Conservation (phyloP, 2,329 filamentous ascomycete genomes). For the Microsporum ferrugineum region DNA sequence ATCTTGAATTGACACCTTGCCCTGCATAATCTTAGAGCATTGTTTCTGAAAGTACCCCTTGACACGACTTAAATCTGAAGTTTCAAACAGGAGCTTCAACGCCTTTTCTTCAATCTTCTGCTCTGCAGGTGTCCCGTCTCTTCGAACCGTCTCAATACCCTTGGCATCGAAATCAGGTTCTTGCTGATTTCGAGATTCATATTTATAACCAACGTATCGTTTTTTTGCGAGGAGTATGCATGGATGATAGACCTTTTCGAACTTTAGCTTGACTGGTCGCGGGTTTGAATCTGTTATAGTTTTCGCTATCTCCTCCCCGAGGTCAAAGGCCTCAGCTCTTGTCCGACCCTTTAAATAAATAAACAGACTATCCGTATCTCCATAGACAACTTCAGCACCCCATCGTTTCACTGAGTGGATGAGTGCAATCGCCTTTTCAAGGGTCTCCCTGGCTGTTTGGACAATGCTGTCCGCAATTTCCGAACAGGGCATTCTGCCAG, state of each 20-base stretch:
- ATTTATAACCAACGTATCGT: slow-evolving; percentile 96
- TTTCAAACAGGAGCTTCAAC: slow-evolving; percentile 78
- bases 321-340: slow-evolving; percentile 76
- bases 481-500: slow-evolving; percentile 91
- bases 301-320: slow-evolving; percentile 83
- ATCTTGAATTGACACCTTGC: slow-evolving; percentile 79
- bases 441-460: slow-evolving; percentile 84
- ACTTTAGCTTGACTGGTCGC: slow-evolving; percentile 85
- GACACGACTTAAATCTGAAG: slow-evolving; percentile 74
- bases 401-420: slow-evolving; percentile 81
- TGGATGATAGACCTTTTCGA: slow-evolving; percentile 96
- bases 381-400: slow-evolving; percentile 95
- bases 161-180: slow-evolving; percentile 93
- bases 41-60: slow-evolving; percentile 84
- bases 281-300: slow-evolving; percentile 84
- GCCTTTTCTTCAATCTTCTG: slow-evolving; percentile 95
- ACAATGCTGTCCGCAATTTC: slow-evolving; percentile 98
- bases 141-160: slow-evolving; percentile 91
- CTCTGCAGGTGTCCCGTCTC: slow-evolving; percentile 88
- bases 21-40: slow-evolving; percentile 84
- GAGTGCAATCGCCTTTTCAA: slow-evolving; percentile 83
- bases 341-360: slow-evolving; percentile 79
- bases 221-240: slow-evolving; percentile 94
- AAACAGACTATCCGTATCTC: slow-evolving; percentile 93
- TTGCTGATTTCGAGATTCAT: slow-evolving; percentile 62